phyloP scores from a whole-genome alignment of 1,284 basidiomycete species.

The Rhodotorula sp. region DNA sequence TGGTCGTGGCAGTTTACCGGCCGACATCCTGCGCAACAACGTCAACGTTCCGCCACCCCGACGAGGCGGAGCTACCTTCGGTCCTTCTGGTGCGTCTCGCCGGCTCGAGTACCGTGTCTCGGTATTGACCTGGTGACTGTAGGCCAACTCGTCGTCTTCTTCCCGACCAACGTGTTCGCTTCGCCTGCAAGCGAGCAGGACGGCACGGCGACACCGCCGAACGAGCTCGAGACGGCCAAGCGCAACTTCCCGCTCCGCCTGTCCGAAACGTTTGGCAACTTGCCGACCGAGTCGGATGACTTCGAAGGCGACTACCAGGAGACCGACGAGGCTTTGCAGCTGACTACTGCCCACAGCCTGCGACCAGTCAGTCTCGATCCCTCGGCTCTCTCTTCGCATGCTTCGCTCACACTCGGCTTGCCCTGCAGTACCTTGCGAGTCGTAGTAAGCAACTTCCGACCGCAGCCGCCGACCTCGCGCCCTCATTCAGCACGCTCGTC shows the following conservation, averaged over 20 bases:
- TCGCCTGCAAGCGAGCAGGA: conserved; percentile 28
- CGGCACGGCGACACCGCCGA: conserved; percentile 10
- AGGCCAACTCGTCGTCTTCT: conserved; percentile 41
- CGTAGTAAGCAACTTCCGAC: conserved; percentile 51
- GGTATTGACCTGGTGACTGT: conserved; percentile 1
- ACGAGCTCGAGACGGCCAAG: conserved; percentile 10
- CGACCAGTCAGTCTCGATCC: conserved; percentile 19
- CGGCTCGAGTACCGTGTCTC: not conserved
- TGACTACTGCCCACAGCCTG: conserved; percentile 16
- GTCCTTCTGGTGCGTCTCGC: conserved; percentile 68
- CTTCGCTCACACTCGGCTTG: not conserved
- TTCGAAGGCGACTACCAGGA: conserved; percentile 35
- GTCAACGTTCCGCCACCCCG: conserved; percentile 77
- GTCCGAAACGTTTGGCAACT: conserved; percentile 40
- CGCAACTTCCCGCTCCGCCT: conserved; percentile 25
- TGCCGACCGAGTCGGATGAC: conserved; percentile 19
- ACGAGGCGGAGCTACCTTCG: conserved; percentile 78
- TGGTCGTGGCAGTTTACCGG: conserved; percentile 52
- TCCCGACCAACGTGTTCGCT: conserved; percentile 32
- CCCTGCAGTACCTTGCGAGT: conserved; percentile 60
- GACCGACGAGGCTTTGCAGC: conserved; percentile 38
- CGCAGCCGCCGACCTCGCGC: conserved; percentile 45
- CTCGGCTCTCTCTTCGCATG: not conserved
- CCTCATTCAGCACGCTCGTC: conserved; percentile 61
- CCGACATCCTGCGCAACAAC: conserved; percentile 56